Base-by-base conservation (phyloP, 2,329 filamentous ascomycete genomes). In the Periconia sp. region DNA sequence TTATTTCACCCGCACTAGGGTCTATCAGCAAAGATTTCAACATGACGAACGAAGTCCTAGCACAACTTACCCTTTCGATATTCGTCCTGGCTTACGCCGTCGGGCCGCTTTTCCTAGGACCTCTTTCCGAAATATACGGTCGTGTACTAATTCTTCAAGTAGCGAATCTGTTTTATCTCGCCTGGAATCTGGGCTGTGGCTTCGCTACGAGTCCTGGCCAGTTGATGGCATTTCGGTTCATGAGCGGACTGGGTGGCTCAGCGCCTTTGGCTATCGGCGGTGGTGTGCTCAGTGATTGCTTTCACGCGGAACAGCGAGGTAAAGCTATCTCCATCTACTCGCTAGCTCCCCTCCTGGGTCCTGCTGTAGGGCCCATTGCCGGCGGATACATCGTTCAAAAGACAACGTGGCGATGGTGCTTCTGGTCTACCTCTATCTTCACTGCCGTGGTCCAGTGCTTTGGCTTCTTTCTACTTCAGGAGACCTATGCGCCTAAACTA, bases 361-460 rank as follows among this genome's bases (percentile, higher is more conserved):
- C 86, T 2, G 84, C 84, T 0, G 74, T 88, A 5, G 87, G 86
- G 0, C 87, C 87, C 0, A 83, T 90, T 1, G 80, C 81, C 0
- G 86, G 86, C 10, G 86, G 84, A 0, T 89, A 85, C 65, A 85
- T 90, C 20, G 79, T 85, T 0, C 74, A 87, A 61, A 76, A 82
- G 56, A 83, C 81, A 8, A 85, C 81, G 1, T 91, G 89, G 89
- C 81, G 87, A 40, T 91, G 88, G 88, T 82, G 85, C 8, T 91
- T 91, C 74, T 89, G 82, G 73, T 78, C 84, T 0, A 88, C 85
- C 0, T 83, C 84, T 1, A 86, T 90, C 52, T 77, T 77, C 20
- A 84, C 85, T 52, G 86, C 78, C 1, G 54, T 83, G 13, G 82
- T 91, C 47, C 86, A 89, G 65, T 54, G 81, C 11, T 73, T 81